Evolutionary conservation across 2,329 filamentous ascomycete species (phyloP).

Genomic region (Neonectria ditissima): DNA sequence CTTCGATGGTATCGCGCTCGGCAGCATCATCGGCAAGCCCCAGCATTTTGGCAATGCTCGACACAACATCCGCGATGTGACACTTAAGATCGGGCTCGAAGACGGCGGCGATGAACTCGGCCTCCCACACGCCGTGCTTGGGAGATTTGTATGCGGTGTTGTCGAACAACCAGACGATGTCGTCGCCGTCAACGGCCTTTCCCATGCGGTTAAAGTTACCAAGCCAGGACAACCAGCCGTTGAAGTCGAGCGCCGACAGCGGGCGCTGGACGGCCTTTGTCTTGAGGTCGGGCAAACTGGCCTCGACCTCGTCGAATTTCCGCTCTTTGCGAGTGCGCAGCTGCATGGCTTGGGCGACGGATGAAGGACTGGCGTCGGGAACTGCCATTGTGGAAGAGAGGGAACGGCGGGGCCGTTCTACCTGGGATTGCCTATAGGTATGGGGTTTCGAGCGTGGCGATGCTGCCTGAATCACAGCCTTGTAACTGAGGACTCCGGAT

Average conservation of each 20-base stretch:
- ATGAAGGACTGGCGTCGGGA: slow-evolving; percentile 41
- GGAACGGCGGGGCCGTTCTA: slow-evolving; percentile 1
- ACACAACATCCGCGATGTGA: slow-evolving; percentile 75
- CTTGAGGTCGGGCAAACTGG: slow-evolving; percentile 56
- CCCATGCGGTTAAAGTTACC: slow-evolving; percentile 68
- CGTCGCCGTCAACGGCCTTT: slow-evolving; percentile 69
- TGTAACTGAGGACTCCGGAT: neutral
- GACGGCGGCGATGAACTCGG: slow-evolving; percentile 85
- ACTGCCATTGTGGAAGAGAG: slow-evolving; percentile 41
- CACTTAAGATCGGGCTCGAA: slow-evolving; percentile 79
- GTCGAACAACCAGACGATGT: slow-evolving; percentile 90
- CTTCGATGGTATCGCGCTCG: slow-evolving; percentile 69
- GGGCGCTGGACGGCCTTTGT: slow-evolving; percentile 45
- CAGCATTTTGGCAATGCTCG: slow-evolving; percentile 76
- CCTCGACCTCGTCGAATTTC: slow-evolving; percentile 64
- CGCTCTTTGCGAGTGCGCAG: slow-evolving; percentile 60
- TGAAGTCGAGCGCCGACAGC: slow-evolving; percentile 49
- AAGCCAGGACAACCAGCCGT: slow-evolving; percentile 59
- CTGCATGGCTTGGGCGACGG: slow-evolving; percentile 60
- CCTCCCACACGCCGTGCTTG: slow-evolving; percentile 72
- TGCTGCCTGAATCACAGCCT: slow-evolving; percentile 10
- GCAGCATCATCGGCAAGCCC: slow-evolving; percentile 72
- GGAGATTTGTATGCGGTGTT: slow-evolving; percentile 80
- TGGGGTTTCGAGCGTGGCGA: neutral
- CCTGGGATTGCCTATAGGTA: slow-evolving; percentile 19